These are phyloP conservation scores for Saccharata proteae DNA, from an alignment of 2,329 filamentous ascomycete species.

Conservation along the genomic window DNA sequence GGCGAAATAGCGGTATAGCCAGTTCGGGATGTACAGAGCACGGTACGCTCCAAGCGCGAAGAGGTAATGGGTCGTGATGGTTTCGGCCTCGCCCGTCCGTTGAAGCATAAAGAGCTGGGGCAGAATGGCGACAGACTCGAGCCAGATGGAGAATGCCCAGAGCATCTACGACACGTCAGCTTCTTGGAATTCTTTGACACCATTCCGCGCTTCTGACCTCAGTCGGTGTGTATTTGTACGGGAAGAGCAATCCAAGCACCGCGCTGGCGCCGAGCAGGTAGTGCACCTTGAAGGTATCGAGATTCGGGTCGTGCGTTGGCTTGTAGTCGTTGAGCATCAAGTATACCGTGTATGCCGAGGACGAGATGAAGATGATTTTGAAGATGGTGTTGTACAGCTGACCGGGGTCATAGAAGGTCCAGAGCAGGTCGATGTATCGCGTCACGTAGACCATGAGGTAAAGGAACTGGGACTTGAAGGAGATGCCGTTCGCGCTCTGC, in stretches of 20 bases:
- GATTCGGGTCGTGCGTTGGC: constrained; percentile 90
- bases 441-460: constrained; percentile 92
- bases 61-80: constrained; percentile 97
- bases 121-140: constrained; percentile 91
- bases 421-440: constrained; percentile 84
- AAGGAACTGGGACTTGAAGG: constrained; percentile 94
- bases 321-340: constrained; percentile 97
- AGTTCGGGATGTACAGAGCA: constrained; percentile 95
- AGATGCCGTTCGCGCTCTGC: constrained; percentile 95
- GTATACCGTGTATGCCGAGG: constrained; percentile 90
- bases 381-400: constrained; percentile 81
- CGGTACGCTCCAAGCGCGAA: constrained; percentile 87
- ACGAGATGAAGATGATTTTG: constrained; percentile 87
- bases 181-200: constrained; percentile 1
- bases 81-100: constrained; percentile 93
- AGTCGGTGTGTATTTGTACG: constrained; percentile 67
- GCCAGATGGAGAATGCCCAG: constrained; percentile 97
- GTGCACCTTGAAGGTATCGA: constrained; percentile 94
- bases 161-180: constrained; percentile 50
- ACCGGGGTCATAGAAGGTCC: constrained; percentile 58
- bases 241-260: constrained; percentile 68
- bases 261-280: constrained; percentile 78
- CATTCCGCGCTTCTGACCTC: constrained; percentile 37
- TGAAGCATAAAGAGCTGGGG: constrained; percentile 98
- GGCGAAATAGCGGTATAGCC: constrained; percentile 80